Evolutionary conservation across 2,329 filamentous ascomycete species (phyloP), one percentile per base, ranked within the genome.

Genomic region (Colletotrichum nymphaeae): DNA sequence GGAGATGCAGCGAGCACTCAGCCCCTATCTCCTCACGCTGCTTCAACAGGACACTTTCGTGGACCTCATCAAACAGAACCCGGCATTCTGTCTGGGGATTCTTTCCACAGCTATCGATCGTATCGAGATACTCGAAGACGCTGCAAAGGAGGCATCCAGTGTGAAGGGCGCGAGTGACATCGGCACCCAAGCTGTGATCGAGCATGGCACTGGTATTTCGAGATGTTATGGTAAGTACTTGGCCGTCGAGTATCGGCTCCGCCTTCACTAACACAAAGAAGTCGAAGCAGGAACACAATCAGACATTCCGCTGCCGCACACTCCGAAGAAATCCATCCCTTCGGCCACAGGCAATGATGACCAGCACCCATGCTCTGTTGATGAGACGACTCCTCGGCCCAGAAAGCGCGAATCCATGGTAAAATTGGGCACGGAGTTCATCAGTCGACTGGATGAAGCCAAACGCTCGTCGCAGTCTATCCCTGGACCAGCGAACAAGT

Each of bases 1-100:
- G 24, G 57, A 68, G 53, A 22, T 69, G 12, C 69, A 72, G 24
- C 62, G 30, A 32, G 55, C 37, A 16, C 63, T 72, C 9, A 37
- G 22, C 9, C 69, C 69, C 30, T 58, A 69, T 35, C 53, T 72
- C 14, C 19, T 16, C 7, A 69, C 55, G 69, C 58, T 72, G 7
- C 30, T 69, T 24, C 66, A 37, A 6, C 63, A 69, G n/a, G 14
- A 30, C 7, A 58, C 57, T 19, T 72, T 72, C 19, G 7, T 6
- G 5, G 49, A 37, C 16, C 52, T 72, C 1, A 14, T 59, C n/a
- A 46, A 4, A 30, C 52, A 19, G 16, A 42, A 63, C 12, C 52
- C 8, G 19, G 16, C 4, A 12, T 72, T 72, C 53, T 63, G 65
- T n/a, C 60, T 69, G 19, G 12, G 56, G 14, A 52, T 53, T 6